Conservation (phyloP, 2,329 filamentous ascomycete genomes). For the Pochonia chlamydosporia region DNA sequence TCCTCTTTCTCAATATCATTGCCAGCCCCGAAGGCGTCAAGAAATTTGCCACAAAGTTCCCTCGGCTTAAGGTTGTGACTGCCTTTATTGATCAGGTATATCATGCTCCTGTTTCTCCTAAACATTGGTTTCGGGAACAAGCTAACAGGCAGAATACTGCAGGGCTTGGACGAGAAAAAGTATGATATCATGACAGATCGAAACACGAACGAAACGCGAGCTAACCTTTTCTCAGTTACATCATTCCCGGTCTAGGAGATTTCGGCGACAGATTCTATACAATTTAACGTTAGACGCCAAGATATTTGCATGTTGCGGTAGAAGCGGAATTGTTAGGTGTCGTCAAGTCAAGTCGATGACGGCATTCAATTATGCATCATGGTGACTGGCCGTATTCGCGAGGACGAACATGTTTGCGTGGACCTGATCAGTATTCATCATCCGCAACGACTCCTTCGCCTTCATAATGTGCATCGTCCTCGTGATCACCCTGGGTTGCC, state of each 20-base stretch:
- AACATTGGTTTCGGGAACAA: not conserved
- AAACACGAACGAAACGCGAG: constrained; percentile 3
- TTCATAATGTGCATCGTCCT: constrained; percentile 45
- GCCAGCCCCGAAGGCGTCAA: constrained; percentile 91
- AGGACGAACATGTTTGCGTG: not conserved
- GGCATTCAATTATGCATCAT: too few species aligned
- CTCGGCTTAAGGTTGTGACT: constrained; percentile 84
- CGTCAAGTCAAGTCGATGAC: too few species aligned
- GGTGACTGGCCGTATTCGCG: not conserved
- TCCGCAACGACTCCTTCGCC: constrained; percentile 48
- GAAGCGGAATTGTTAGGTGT: too few species aligned
- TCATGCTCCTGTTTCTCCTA: constrained; percentile 6
- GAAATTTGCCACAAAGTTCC: constrained; percentile 85
- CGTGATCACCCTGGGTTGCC: constrained; percentile 34
- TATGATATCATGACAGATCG: constrained; percentile 43
- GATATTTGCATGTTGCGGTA: not conserved
- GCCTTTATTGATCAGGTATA: constrained; percentile 82
- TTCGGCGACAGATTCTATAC: constrained; percentile 97
- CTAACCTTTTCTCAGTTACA: constrained; percentile 64
- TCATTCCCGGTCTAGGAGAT: constrained; percentile 87
- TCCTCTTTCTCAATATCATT: constrained; percentile 94
- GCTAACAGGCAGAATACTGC: constrained; percentile 4
- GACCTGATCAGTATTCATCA: constrained; percentile 45
- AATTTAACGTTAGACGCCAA: constrained; percentile 44
- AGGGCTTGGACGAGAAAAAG: constrained; percentile 97